Conservation (phyloP, 1,284 basidiomycete genomes). For the Pulchroboletus neoregius region DNA sequence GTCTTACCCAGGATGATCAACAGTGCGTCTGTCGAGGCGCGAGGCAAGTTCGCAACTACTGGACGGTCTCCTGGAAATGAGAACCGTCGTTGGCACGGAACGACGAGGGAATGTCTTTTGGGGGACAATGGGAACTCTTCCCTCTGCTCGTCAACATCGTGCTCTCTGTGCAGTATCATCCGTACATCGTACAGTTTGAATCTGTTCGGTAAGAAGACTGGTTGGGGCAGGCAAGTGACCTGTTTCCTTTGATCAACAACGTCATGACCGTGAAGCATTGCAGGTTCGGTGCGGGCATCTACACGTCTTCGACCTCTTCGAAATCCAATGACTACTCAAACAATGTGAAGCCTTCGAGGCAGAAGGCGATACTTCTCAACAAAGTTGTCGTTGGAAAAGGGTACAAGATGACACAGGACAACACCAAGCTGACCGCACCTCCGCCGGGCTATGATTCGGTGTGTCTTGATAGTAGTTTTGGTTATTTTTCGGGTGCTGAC, state of each 20-base stretch:
- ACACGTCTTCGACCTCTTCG: constrained; percentile 46
- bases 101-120: constrained; percentile 49
- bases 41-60: constrained; percentile 49
- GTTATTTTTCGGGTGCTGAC: constrained; percentile 3
- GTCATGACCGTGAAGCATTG: constrained; percentile 7
- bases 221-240: constrained; percentile 52
- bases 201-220: constrained; percentile 60
- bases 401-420: constrained; percentile 56
- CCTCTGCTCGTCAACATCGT: constrained; percentile 51
- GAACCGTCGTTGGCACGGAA: constrained; percentile 42
- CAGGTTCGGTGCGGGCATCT: constrained; percentile 51
- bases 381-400: constrained; percentile 68
- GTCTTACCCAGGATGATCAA: not conserved
- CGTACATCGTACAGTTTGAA: constrained; percentile 56
- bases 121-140: constrained; percentile 55
- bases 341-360: constrained; percentile 46
- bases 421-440: constrained; percentile 46
- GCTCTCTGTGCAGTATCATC: constrained; percentile 57
- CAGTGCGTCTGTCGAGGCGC: constrained; percentile 50
- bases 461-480: constrained; percentile 17
- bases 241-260: not conserved
- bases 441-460: constrained; percentile 62
- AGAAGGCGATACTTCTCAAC: constrained; percentile 62
- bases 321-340: constrained; percentile 66
- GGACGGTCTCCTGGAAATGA: constrained; percentile 60